Evolutionary conservation across 2,329 filamentous ascomycete species (phyloP), one percentile per base, ranked within the genome.

Genomic region (Clonostachys rhizophaga): DNA sequence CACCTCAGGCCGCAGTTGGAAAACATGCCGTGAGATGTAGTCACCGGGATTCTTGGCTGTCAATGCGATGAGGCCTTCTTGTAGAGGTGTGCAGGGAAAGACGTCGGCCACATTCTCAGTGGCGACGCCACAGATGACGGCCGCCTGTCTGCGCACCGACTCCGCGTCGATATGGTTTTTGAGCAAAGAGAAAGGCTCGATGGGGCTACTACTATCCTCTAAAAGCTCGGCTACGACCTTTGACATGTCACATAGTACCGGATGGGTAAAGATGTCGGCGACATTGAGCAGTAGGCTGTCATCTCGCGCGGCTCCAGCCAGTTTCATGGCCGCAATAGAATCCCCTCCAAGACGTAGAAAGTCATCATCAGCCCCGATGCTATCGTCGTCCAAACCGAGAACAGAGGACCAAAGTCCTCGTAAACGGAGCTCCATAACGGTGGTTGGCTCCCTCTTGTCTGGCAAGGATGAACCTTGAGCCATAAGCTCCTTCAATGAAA

Each of bases 51-150:
- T 64, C 54, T 75, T 76, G 48, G 69, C 66, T 3, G 76, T 75
- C 6, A 81, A 57, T 1, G 76, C 74, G 63, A 81, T 72, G 3
- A 81, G 66, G 2, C 71, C 75, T 54, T 79, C 76, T 50, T 82
- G 78, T 2, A 79, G 61, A 1, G 76, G 70, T 0, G 75, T 76
- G 59, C 75, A 79, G 2, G 77, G 76, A 46, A 78, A 81, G 0
- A 76, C 58, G 49, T 82, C 76, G 42, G 78, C 71, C 5, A 79
- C 59, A 17, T 45, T 44, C 2, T 57, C 50, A 16, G 5, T 45
- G 11, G 53, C 55, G 42, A 56, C 52, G 44, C 58, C 54, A 41
- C 30, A 20, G 18, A 41, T 43, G 33, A 45, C 20, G 36, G 42
- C 42, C 3, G 61, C 64, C 3, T 48, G 34, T 12, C 59, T 52